Base-by-base conservation (phyloP, 1,139 yeast species). In the Spathaspora sp. region DNA sequence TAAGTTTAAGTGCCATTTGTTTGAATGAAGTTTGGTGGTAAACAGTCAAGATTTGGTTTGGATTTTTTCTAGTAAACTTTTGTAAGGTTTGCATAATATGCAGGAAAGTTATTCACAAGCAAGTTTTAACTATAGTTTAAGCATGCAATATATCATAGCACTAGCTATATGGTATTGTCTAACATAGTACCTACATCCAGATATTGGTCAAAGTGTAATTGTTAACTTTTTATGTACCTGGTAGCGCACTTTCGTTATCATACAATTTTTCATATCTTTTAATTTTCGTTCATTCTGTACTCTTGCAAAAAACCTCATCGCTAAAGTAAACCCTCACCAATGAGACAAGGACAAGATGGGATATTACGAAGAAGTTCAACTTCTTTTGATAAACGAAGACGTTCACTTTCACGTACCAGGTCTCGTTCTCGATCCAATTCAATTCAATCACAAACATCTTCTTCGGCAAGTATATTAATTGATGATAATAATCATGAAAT, bases 401-500 rank as follows among this genome's bases (percentile, higher is more conserved):
- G 26, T 3, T 11, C 16, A 11, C 51, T 67, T 41, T 68, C 63
- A 43, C 55, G 71, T 45, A 46, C 58, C 44, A 44, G 48, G 34
- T 31, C 49, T 5, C 40, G 42, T 23, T 58, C 70, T 2, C 67
- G 78, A 44, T 65, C 64, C 42, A 73, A 69, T 42, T 76, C 83
- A 0, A 62, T 75, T 13, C 55, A 69, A 1, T 76, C 82, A 0
- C 51, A 64, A 24, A 72, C 63, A 39, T 69, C 78, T 4, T 51
- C 65, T 9, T 51, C 65, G 10, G 44, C 51, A 3, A 56, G 64
- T 41, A 65, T 62, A 43, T 56, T 67, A 39, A 58, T 64, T 23
- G 82, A 79, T 45, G 81, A 73, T 18, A 78, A 79, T 55, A 78
- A 70, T 51, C 67, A 78, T 41, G 97, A 91, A 63, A 84, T 89